Conservation (phyloP, 441 rosid species). For the Metrosideros polymorpha region DNA sequence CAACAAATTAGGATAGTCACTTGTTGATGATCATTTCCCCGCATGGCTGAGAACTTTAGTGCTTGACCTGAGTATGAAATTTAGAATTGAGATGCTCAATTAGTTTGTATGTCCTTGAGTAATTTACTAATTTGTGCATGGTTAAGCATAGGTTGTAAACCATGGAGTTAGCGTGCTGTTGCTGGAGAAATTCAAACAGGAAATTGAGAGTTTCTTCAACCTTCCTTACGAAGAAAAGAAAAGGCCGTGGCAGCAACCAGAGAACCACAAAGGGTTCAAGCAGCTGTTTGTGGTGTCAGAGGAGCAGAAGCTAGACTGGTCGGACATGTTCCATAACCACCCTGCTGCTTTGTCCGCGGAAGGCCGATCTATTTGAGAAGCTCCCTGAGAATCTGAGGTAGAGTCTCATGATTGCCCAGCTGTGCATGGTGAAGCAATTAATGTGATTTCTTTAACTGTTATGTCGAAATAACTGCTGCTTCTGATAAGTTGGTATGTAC, state of each 20-base stretch:
- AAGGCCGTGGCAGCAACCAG: constrained; percentile 18
- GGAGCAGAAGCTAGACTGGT: constrained; percentile 40
- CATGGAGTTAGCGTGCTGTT: constrained; percentile 23
- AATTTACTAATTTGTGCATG: too few relatives aligned
- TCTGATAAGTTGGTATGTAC: not conserved
- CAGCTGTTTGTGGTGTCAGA: constrained; percentile 28
- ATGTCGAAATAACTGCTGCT: not conserved
- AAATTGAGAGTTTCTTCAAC: constrained; percentile 17
- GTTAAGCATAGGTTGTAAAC: constrained; percentile 25
- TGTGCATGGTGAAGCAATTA: not conserved
- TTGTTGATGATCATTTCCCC: too few relatives aligned
- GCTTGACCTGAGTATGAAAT: too few relatives aligned
- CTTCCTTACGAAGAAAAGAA: constrained; percentile 27
- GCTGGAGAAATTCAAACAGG: constrained; percentile 13
- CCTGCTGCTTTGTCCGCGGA: constrained; percentile 15
- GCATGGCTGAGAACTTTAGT: too few relatives aligned
- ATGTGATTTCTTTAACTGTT: not conserved
- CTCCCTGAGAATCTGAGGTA: constrained; percentile 25
- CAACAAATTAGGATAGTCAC: too few relatives aligned
- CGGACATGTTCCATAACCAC: constrained; percentile 28
- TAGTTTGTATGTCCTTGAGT: too few relatives aligned
- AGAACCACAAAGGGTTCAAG: constrained; percentile 28
- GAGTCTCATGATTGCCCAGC: not conserved
- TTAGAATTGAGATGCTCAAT: too few relatives aligned
- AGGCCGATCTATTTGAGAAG: constrained; percentile 10